phyloP scores from a whole-genome alignment of 306 rosid genomes.

The Quercus berberidifolia region DNA sequence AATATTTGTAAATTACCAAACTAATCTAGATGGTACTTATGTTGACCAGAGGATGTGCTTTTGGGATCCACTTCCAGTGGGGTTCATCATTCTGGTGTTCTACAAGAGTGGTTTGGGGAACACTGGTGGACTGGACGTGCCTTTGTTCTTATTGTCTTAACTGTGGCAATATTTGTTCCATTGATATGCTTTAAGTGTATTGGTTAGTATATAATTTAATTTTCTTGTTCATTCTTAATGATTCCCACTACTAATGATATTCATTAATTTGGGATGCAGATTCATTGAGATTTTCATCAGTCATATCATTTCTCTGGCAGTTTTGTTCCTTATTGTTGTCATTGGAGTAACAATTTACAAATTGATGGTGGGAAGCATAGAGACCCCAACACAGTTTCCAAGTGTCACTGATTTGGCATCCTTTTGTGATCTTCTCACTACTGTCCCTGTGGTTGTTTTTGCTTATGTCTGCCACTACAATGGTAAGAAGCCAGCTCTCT shows the following conservation, averaged over 20 bases:
- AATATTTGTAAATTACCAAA: too few species aligned
- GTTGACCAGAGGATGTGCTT: constrained; percentile 35
- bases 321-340: constrained; percentile 33
- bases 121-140: constrained; percentile 47
- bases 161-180: constrained; percentile 29
- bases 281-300: constrained; percentile 33
- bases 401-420: constrained; percentile 26
- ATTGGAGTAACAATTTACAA: constrained; percentile 31
- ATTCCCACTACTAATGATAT: too few species aligned
- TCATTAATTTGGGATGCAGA: constrained; percentile 23
- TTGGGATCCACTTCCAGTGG: constrained; percentile 34
- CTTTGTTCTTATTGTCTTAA: constrained; percentile 30
- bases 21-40: too few species aligned
- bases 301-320: constrained; percentile 39
- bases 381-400: constrained; percentile 33
- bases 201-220: constrained; percentile 14
- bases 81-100: constrained; percentile 35
- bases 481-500: constrained; percentile 18
- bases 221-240: too few species aligned
- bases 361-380: constrained; percentile 27
- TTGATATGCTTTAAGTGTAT: constrained; percentile 35
- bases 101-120: constrained; percentile 42
- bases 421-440: constrained; percentile 32
- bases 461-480: constrained; percentile 47
- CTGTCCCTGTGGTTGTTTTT: constrained; percentile 33